Evolutionary conservation across 164 flowering plant species (phyloP).

Genomic region (Taxillus chinensis): DNA sequence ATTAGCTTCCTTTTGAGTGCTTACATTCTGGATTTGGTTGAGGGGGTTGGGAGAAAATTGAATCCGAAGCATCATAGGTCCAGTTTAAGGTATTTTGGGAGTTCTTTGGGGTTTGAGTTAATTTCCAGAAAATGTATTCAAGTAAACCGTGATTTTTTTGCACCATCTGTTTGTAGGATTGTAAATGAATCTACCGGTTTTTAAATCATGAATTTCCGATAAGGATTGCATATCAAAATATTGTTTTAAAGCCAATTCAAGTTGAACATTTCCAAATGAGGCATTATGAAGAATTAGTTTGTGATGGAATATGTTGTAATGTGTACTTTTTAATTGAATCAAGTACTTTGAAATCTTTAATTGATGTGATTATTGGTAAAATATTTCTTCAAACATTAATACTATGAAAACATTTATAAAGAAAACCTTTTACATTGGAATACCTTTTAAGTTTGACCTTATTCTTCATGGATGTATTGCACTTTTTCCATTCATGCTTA

Average conservation of each 20-base stretch:
- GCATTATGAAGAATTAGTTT: no score
- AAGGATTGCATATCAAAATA: slow-evolving; percentile 10
- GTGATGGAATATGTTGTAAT: no score
- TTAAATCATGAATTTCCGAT: slow-evolving; percentile 22
- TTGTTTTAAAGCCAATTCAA: slow-evolving; percentile 11
- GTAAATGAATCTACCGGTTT: slow-evolving; percentile 15
- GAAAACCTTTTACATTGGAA: no score
- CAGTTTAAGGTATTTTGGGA: slow-evolving; percentile 18
- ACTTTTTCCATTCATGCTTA: no score
- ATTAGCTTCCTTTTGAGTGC: slow-evolving; percentile 40
- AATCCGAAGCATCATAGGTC: slow-evolving; percentile 23
- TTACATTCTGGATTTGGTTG: neutral
- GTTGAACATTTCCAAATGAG: slow-evolving; percentile 29
- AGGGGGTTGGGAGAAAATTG: slow-evolving; percentile 14
- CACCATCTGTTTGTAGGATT: slow-evolving; percentile 11
- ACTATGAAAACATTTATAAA: no score
- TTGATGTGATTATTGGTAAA: no score
- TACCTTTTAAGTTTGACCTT: no score
- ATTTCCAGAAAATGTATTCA: slow-evolving; percentile 15
- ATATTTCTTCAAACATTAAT: no score
- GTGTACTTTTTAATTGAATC: no score
- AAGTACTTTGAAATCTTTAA: no score
- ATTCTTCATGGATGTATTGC: no score
- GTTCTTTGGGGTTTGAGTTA: slow-evolving; percentile 11
- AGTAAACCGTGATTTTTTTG: slow-evolving; percentile 3